These are phyloP conservation scores for Chondrus crispus DNA, from an alignment of 23 red algal species.

Conservation along the genomic window DNA sequence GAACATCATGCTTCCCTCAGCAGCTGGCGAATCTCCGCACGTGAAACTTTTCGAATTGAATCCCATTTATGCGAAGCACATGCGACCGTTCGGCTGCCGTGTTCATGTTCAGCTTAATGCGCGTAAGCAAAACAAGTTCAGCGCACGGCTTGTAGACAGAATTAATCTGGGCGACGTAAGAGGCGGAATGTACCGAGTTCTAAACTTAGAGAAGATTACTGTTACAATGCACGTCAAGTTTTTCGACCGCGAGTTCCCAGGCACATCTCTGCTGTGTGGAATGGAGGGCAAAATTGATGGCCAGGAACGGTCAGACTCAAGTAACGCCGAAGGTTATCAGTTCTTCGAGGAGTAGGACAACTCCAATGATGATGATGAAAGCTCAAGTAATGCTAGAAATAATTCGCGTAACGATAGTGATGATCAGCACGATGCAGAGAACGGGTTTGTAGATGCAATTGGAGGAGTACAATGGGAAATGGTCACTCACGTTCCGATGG, in stretches of 20 bases:
- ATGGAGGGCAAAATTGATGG: too few species aligned
- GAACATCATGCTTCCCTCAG: neutral
- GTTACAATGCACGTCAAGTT: neutral
- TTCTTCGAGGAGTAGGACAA: too few species aligned
- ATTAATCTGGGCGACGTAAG: neutral
- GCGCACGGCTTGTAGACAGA: neutral
- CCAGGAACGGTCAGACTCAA: too few species aligned
- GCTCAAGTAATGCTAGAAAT: too few species aligned
- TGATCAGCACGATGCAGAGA: too few species aligned
- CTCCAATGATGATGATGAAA: too few species aligned
- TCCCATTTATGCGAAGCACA: neutral
- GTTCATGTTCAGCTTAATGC: neutral
- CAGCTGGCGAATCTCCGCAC: neutral
- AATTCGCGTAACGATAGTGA: too few species aligned
- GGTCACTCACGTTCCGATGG: neutral
- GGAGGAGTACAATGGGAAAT: too few species aligned
- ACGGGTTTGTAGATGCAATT: too few species aligned
- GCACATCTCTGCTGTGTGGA: neutral
- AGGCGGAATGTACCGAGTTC: constrained; percentile 1
- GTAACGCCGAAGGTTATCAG: too few species aligned
- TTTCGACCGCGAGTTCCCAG: constrained; percentile 11
- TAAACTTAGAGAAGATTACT: neutral
- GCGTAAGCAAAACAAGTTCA: neutral
- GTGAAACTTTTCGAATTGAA: neutral
- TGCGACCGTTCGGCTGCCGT: constrained; percentile 15